Conservation (phyloP, 345 rosid genomes). For the Diplotaxis tenuifolia region DNA sequence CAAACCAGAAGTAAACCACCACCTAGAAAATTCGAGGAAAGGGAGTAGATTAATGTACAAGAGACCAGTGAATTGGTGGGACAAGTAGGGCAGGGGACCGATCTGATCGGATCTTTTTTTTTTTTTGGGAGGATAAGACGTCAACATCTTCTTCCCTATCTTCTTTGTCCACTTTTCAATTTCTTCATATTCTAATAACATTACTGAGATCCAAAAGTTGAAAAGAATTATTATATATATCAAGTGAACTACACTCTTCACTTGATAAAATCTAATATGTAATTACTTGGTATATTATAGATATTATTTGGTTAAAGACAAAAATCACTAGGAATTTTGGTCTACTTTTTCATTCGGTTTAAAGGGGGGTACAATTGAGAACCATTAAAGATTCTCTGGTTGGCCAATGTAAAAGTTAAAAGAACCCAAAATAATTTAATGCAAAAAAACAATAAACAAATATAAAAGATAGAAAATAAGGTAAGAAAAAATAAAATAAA, state of each 20-base stretch:
- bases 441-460: neutral
- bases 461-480: constrained; percentile 25
- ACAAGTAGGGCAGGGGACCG: constrained; percentile 36
- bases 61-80: constrained; percentile 26
- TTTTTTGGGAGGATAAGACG: constrained; percentile 51
- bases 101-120: constrained; percentile 33
- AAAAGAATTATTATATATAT: neutral
- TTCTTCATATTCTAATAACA: neutral
- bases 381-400: neutral
- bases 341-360: neutral
- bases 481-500: neutral
- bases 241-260: neutral
- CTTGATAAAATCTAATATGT: neutral
- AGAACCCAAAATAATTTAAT: neutral
- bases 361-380: neutral
- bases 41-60: neutral
- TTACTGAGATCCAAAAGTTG: neutral
- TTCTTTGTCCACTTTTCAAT: constrained; percentile 42
- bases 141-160: constrained; percentile 58
- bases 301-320: neutral
- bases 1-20: neutral
- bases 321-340: neutral
- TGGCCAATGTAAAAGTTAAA: neutral
- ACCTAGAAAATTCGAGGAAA: neutral
- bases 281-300: neutral